phyloP scores from a whole-genome alignment of 2,329 filamentous ascomycete genomes.

The Mycosphaerella arachidis region DNA sequence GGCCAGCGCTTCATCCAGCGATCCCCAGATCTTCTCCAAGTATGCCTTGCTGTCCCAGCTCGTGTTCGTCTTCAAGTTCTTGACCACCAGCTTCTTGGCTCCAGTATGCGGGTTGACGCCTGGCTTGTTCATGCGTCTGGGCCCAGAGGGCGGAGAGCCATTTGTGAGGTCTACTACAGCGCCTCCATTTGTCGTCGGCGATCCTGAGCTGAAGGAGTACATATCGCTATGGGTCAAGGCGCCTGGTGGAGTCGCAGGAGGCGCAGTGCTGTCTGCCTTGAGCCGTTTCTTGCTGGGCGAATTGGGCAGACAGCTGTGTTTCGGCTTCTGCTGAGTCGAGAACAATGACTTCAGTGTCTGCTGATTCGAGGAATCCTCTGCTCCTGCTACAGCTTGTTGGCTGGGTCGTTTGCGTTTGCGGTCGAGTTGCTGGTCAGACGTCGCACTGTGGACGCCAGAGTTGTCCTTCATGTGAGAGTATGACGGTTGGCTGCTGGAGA shows the following conservation, averaged over 20 bases:
- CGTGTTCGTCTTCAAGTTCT: slow-evolving; percentile 72
- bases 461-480: slow-evolving; percentile 24
- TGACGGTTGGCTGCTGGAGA: neutral
- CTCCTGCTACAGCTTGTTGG: slow-evolving; percentile 2
- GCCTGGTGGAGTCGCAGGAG: slow-evolving; percentile 17
- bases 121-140: slow-evolving; percentile 24
- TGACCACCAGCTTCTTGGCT: slow-evolving; percentile 84
- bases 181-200: slow-evolving; percentile 34
- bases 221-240: slow-evolving; percentile 43
- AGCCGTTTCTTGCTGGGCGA: slow-evolving; percentile 41
- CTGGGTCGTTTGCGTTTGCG: slow-evolving; percentile 23
- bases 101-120: slow-evolving; percentile 69
- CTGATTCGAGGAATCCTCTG: slow-evolving; percentile 30
- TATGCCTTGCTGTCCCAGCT: slow-evolving; percentile 68
- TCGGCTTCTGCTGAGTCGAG: slow-evolving; percentile 31
- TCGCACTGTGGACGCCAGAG: slow-evolving; percentile 15
- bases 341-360: slow-evolving; percentile 45
- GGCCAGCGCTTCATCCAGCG: slow-evolving; percentile 68
- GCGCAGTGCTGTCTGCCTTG: slow-evolving; percentile 31
- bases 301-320: slow-evolving; percentile 17
- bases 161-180: slow-evolving; percentile 43
- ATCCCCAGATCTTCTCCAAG: slow-evolving; percentile 68
- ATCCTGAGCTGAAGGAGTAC: slow-evolving; percentile 47
- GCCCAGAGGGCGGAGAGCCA: slow-evolving; percentile 30
- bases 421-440: slow-evolving; percentile 16